phyloP scores from a whole-genome alignment of 164 flowering plant species.

The Piper longum region DNA sequence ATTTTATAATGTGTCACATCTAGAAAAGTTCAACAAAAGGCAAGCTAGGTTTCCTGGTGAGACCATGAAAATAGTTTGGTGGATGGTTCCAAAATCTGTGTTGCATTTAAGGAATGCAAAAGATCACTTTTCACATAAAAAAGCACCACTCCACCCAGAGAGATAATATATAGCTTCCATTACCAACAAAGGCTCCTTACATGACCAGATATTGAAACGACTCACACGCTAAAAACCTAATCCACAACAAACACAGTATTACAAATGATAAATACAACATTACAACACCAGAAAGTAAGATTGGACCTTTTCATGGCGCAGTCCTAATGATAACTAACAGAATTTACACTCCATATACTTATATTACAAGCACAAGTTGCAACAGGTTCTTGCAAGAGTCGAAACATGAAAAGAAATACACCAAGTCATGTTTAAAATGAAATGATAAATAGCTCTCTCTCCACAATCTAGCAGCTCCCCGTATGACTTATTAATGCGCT shows the following conservation, averaged over 20 bases:
- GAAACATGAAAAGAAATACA: not conserved
- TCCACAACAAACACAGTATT: not conserved
- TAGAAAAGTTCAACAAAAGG: too few relatives aligned
- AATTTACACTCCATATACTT: slow-evolving; percentile 26
- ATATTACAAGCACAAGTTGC: slow-evolving; percentile 15
- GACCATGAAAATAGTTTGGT: too few relatives aligned
- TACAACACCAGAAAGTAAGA: not conserved
- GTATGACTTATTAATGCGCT: slow-evolving; percentile 25
- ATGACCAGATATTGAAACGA: not conserved
- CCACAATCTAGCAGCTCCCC: slow-evolving; percentile 5
- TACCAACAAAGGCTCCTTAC: too few relatives aligned
- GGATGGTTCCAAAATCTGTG: too few relatives aligned
- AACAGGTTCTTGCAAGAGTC: slow-evolving; percentile 19
- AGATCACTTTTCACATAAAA: too few relatives aligned
- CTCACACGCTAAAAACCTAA: not conserved
- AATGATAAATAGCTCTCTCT: slow-evolving; percentile 4
- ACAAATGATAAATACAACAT: not conserved
- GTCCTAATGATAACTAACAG: slow-evolving; percentile 1
- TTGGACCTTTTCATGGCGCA: not conserved
- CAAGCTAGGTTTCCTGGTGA: not conserved
- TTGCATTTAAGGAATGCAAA: too few relatives aligned
- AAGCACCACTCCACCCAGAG: too few relatives aligned
- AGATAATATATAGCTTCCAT: too few relatives aligned
- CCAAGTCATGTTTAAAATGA: not conserved
- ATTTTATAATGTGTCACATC: too few relatives aligned